These are phyloP conservation scores for Pleoardoris graminearum DNA, from an alignment of 2,329 filamentous ascomycete species.

Conservation along the genomic window DNA sequence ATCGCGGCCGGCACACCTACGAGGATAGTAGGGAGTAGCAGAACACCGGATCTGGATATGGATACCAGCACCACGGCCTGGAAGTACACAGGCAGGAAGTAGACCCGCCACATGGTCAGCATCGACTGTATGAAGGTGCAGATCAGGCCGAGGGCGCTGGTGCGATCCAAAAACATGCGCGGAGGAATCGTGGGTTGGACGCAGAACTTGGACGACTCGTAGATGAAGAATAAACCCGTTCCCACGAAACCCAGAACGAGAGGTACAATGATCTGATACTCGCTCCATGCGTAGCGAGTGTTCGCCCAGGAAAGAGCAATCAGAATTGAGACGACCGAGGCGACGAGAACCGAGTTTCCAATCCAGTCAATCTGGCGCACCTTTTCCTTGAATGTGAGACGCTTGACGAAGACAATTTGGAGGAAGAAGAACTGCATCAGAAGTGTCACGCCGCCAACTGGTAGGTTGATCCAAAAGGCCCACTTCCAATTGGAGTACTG, in stretches of 20 bases:
- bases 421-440: not conserved
- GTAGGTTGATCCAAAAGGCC: constrained; percentile 24
- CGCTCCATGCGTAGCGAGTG: constrained; percentile 46
- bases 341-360: constrained; percentile 50
- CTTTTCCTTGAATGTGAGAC: not conserved
- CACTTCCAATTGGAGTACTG: constrained; percentile 46
- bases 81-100: constrained; percentile 54
- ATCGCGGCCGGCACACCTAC: constrained; percentile 10
- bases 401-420: not conserved
- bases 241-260: constrained; percentile 48
- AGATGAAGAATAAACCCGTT: constrained; percentile 42
- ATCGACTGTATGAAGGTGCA: constrained; percentile 47
- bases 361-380: constrained; percentile 42
- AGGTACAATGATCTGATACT: constrained; percentile 44
- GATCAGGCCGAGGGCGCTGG: constrained; percentile 34
- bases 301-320: constrained; percentile 51
- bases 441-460: not conserved
- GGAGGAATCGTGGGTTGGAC: constrained; percentile 40
- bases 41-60: constrained; percentile 41
- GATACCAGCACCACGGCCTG: constrained; percentile 45
- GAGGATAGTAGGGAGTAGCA: constrained; percentile 32
- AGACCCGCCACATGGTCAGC: constrained; percentile 43
- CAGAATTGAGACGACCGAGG: constrained; percentile 42
- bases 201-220: constrained; percentile 36
- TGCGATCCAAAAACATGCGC: constrained; percentile 48